Conservation (phyloP, 2,329 filamentous ascomycete species). For the Colletotrichum navitas region DNA sequence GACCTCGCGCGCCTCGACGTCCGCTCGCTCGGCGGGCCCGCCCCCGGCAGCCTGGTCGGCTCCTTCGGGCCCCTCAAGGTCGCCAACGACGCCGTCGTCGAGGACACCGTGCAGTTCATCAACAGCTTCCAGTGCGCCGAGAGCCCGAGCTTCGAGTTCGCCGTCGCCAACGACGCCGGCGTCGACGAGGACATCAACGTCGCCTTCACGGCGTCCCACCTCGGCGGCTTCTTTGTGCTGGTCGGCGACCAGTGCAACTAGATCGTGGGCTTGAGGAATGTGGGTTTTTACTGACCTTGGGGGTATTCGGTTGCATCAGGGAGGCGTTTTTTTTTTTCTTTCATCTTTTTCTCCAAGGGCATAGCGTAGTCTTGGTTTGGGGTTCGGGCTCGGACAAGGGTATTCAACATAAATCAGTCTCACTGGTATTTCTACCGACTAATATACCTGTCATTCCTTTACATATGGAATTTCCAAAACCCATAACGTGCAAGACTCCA, state of each 20-base stretch:
- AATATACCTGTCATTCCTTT: not conserved
- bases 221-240: slow-evolving; percentile 25
- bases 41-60: slow-evolving; percentile 25
- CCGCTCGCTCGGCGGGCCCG: slow-evolving; percentile 14
- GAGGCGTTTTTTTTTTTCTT: slow-evolving; percentile 3
- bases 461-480: not conserved
- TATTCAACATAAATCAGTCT: not conserved
- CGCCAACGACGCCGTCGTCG: slow-evolving; percentile 8
- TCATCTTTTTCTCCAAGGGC: not conserved
- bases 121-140: slow-evolving; percentile 33
- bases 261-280: too few species aligned
- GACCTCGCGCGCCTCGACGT: slow-evolving; percentile 32
- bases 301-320: not conserved
- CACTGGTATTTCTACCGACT: slow-evolving; percentile 23
- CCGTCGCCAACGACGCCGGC: slow-evolving; percentile 14
- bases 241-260: slow-evolving; percentile 37
- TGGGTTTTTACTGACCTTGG: not conserved
- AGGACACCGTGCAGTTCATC: slow-evolving; percentile 17
- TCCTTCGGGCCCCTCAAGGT: slow-evolving; percentile 33
- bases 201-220: slow-evolving; percentile 6
- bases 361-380: not conserved
- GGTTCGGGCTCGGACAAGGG: not conserved
- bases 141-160: slow-evolving; percentile 25
- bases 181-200: slow-evolving; percentile 24
- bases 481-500: not conserved